Conservation (phyloP, 2,329 filamentous ascomycete genomes). For the Ceratocystis lukuohia region DNA sequence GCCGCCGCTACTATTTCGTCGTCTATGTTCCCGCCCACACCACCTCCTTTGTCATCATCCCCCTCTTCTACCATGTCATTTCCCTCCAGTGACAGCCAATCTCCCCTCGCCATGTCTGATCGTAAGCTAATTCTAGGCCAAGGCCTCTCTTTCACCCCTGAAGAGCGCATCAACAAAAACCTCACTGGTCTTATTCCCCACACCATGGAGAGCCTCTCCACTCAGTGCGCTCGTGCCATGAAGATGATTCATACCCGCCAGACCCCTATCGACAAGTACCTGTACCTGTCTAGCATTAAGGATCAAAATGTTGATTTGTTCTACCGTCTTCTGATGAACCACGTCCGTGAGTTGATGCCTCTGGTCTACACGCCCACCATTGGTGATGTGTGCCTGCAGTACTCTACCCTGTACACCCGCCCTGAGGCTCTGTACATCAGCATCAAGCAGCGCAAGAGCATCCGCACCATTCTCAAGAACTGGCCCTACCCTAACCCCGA, state of each 20-base stretch:
- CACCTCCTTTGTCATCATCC: neutral
- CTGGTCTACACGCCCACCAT: conserved; percentile 83
- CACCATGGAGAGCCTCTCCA: conserved; percentile 46
- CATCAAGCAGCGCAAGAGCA: conserved; percentile 83
- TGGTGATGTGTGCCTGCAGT: conserved; percentile 90
- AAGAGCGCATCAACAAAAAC: conserved; percentile 50
- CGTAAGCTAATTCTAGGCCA: conserved; percentile 19
- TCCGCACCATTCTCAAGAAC: conserved; percentile 76
- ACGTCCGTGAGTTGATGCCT: conserved; percentile 65
- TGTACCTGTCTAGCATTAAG: conserved; percentile 66
- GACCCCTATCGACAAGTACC: conserved; percentile 67
- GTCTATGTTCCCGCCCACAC: neutral
- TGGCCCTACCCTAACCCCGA: conserved; percentile 85
- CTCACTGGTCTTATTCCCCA: conserved; percentile 53
- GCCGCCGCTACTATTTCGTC: conserved; percentile 6
- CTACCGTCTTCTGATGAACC: conserved; percentile 67
- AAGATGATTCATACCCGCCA: conserved; percentile 58
- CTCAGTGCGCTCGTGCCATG: conserved; percentile 53
- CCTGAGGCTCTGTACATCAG: conserved; percentile 95
- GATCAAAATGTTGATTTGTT: conserved; percentile 67
- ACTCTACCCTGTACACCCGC: conserved; percentile 89
- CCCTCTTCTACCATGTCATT: conserved; percentile 7
- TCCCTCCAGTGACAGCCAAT: neutral
- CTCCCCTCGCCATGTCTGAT: conserved; percentile 9
- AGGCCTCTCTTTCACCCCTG: conserved; percentile 52